phyloP scores from a whole-genome alignment of 129 eudicot species.

The Artemisia tridentata region DNA sequence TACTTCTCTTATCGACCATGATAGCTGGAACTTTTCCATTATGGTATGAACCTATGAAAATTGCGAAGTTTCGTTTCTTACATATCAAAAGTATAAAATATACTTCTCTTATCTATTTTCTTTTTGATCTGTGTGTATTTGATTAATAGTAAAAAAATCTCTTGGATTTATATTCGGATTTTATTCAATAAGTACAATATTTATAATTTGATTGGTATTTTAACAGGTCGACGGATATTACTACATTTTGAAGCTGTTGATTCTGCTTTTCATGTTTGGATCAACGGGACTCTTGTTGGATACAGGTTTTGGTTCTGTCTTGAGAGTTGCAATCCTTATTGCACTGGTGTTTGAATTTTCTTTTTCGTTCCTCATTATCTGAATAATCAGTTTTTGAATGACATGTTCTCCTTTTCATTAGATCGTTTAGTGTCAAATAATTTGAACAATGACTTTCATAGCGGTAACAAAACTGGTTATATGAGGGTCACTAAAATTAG shows the following conservation, averaged over 20 bases:
- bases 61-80: background rate
- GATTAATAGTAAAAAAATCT: too few species aligned
- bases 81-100: too few species aligned
- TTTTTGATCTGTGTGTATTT: too few species aligned
- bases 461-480: too few species aligned
- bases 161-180: background rate
- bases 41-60: background rate
- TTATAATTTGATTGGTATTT: slow-evolving; percentile 16
- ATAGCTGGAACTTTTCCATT: background rate
- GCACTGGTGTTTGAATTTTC: background rate
- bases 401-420: background rate
- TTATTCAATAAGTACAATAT: background rate
- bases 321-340: slow-evolving; percentile 11
- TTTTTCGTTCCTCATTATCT: background rate
- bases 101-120: too few species aligned
- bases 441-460: too few species aligned
- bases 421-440: too few species aligned
- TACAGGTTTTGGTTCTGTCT: slow-evolving; percentile 75
- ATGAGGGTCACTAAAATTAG: background rate
- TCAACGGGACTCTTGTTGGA: slow-evolving; percentile 81
- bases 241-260: slow-evolving; percentile 98
- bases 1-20: slow-evolving; percentile 9
- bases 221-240: slow-evolving; percentile 82
- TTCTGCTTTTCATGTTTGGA: slow-evolving; percentile 96
- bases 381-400: background rate